phyloP scores from a whole-genome alignment of 805 yeast species.

The Kazachstania taianensis region DNA sequence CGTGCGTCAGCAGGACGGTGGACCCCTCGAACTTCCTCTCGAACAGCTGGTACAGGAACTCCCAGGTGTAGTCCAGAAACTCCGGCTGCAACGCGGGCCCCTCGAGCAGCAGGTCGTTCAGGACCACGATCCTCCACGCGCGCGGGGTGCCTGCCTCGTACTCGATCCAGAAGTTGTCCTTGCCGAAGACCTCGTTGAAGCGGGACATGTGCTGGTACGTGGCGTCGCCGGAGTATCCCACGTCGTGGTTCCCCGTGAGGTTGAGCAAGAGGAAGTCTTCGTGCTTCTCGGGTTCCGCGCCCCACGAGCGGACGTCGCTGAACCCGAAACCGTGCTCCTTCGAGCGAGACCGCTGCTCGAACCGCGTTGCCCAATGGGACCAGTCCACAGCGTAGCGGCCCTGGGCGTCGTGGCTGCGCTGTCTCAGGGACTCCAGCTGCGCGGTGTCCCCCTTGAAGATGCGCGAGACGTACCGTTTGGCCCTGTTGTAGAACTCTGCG shows the following conservation, averaged over 20 bases:
- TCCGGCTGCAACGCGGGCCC: slow-evolving; percentile 80
- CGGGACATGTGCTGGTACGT: slow-evolving; percentile 85
- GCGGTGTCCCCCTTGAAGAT: slow-evolving; percentile 56
- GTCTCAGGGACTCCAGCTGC: slow-evolving; percentile 39
- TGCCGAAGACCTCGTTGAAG: slow-evolving; percentile 65
- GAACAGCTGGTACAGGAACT: slow-evolving; percentile 54
- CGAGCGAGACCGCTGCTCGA: slow-evolving; percentile 6
- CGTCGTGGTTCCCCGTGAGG: slow-evolving; percentile 90
- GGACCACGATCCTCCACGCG: slow-evolving; percentile 83
- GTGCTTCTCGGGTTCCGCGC: slow-evolving; percentile 23
- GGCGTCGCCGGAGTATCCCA: slow-evolving; percentile 92
- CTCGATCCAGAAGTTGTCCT: slow-evolving; percentile 73
- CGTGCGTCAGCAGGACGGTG: slow-evolving; percentile 76
- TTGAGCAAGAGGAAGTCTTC: slow-evolving; percentile 66
- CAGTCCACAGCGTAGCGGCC: slow-evolving; percentile 22
- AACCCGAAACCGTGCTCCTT: slow-evolving; percentile 28
- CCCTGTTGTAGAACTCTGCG: slow-evolving; percentile 73
- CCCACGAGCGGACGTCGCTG: slow-evolving; percentile 61
- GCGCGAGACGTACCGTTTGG: slow-evolving; percentile 62
- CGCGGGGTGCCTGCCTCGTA: slow-evolving; percentile 51
- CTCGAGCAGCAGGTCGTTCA: slow-evolving; percentile 75
- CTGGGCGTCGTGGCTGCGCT: slow-evolving; percentile 22
- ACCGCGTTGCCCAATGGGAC: slow-evolving; percentile 20
- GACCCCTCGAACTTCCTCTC: slow-evolving; percentile 57
- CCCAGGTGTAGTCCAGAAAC: slow-evolving; percentile 57